Evolutionary conservation across 1,284 basidiomycete genomes (phyloP).

Genomic region (Puccinia novopanici): DNA sequence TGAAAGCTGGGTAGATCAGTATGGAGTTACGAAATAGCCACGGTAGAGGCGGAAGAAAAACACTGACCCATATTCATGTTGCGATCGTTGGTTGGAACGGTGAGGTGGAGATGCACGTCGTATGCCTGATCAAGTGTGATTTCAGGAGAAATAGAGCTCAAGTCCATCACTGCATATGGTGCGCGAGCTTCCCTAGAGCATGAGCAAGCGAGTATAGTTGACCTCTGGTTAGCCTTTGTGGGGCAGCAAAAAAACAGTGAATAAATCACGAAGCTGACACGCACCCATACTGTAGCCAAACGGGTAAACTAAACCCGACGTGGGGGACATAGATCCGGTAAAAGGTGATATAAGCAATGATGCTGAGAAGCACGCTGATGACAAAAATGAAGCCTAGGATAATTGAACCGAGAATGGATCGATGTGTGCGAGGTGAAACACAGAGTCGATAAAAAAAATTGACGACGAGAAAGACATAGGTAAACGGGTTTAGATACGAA

Average conservation of each 20-base stretch:
- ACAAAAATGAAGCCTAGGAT: conserved; percentile 32
- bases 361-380: conserved; percentile 29
- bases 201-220: background rate
- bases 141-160: conserved; percentile 13
- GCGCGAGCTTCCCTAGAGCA: conserved; percentile 33
- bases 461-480: conserved; percentile 4
- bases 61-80: conserved; percentile 43
- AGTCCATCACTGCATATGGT: conserved; percentile 27
- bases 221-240: conserved; percentile 13
- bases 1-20: background rate
- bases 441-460: conserved; percentile 27
- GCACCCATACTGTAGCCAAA: conserved; percentile 49
- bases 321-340: conserved; percentile 41
- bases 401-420: conserved; percentile 42
- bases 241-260: background rate
- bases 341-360: conserved; percentile 43
- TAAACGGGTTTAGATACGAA: conserved; percentile 22
- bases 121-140: conserved; percentile 46
- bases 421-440: conserved; percentile 43
- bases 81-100: conserved; percentile 43
- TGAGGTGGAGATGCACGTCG: conserved; percentile 40
- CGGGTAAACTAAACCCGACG: conserved; percentile 32
- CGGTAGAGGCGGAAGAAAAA: background rate
- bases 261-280: background rate
- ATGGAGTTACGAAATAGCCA: background rate